These are phyloP conservation scores for Persicaria maculosa DNA, from an alignment of 148 eudicot species.

Conservation along the genomic window DNA sequence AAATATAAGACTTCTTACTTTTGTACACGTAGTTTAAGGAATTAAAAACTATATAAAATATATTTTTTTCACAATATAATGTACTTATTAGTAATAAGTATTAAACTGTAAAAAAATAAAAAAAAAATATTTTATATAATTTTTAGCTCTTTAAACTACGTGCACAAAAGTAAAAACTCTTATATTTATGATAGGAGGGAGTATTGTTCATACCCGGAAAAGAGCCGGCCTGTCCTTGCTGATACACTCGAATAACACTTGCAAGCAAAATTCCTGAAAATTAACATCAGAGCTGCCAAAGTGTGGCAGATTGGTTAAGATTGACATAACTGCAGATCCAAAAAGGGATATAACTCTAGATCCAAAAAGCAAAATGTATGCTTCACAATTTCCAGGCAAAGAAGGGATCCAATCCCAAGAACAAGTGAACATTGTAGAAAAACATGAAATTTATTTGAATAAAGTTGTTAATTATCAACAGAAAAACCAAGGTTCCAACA, in stretches of 20 bases:
- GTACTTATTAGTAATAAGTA: too few species aligned
- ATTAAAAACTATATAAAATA: too few species aligned
- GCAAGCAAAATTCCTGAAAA: constrained; percentile 91
- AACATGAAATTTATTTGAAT: background rate
- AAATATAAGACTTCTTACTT: too few species aligned
- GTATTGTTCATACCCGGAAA: constrained; percentile 49
- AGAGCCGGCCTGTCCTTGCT: constrained; percentile 97
- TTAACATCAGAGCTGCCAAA: constrained; percentile 62
- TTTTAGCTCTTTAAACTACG: too few species aligned
- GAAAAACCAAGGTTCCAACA: background rate
- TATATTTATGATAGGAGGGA: too few species aligned
- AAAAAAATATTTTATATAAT: too few species aligned
- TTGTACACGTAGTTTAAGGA: too few species aligned
- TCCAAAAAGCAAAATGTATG: background rate
- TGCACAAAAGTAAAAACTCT: too few species aligned
- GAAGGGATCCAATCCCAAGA: background rate
- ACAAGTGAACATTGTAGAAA: background rate
- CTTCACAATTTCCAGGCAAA: background rate
- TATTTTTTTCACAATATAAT: too few species aligned
- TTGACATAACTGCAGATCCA: background rate
- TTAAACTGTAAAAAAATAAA: too few species aligned
- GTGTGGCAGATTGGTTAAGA: background rate
- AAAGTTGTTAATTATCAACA: background rate
- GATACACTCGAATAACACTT: constrained; percentile 92
- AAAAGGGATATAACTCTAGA: too few species aligned